These are phyloP conservation scores for Acacia concinna DNA, from an alignment of 331 rosid species.

Conservation along the genomic window DNA sequence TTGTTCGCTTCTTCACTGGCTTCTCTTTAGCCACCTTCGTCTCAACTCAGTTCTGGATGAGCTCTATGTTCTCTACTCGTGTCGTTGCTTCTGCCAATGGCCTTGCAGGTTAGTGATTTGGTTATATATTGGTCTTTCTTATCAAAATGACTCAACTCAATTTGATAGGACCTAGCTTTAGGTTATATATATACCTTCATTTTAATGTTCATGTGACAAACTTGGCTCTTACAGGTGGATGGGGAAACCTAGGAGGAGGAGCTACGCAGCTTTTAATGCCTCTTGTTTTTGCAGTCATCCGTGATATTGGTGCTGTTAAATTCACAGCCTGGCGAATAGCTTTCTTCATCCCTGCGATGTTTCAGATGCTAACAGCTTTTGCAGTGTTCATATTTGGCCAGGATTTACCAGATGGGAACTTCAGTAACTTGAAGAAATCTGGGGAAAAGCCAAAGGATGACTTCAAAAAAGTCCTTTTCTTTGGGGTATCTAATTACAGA, in stretches of 20 bases:
- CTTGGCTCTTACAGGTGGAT: constrained; percentile 76
- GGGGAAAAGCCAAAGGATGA: constrained; percentile 70
- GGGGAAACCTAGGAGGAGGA: constrained; percentile 97
- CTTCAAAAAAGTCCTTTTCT: constrained; percentile 48
- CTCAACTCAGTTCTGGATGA: constrained; percentile 97
- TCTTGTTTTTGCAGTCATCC: constrained; percentile 58
- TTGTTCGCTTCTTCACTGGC: constrained; percentile 82
- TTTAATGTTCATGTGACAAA: no score
- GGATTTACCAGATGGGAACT: constrained; percentile 89
- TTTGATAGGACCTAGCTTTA: no score
- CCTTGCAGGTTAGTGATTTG: no score
- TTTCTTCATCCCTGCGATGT: constrained; percentile 71
- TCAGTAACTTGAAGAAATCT: constrained; percentile 46
- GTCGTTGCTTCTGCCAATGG: constrained; percentile 88
- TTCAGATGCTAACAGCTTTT: constrained; percentile 73
- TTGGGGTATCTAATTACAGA: constrained; percentile 69
- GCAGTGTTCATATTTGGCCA: constrained; percentile 60
- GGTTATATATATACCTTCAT: no score
- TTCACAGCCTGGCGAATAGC: constrained; percentile 95
- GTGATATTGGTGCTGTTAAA: constrained; percentile 52
- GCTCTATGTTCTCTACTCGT: constrained; percentile 84
- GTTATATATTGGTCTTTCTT: no score
- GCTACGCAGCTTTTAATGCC: constrained; percentile 94
- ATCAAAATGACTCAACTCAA: no score
- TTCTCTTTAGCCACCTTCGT: constrained; percentile 89